These are phyloP conservation scores for Cubamyces sp. DNA, from an alignment of 768 basidiomycete species.

Conservation along the genomic window DNA sequence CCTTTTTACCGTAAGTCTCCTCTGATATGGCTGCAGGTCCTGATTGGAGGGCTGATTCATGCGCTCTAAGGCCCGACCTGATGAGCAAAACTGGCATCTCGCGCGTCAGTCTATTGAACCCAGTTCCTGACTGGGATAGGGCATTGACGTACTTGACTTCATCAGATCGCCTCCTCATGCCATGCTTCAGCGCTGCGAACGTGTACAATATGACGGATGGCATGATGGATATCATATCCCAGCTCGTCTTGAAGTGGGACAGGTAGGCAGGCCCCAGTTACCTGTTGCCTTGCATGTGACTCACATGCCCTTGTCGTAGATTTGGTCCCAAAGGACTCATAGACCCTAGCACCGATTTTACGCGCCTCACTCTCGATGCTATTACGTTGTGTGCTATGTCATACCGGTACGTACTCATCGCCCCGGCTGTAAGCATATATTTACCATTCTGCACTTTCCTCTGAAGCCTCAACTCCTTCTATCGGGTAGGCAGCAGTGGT, in stretches of 20 bases:
- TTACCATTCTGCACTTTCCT: not conserved
- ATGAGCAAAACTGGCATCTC: conserved; percentile 51
- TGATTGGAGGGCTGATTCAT: conserved; percentile 28
- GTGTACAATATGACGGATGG: conserved; percentile 50
- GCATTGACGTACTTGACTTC: not conserved
- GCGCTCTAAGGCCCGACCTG: conserved; percentile 33
- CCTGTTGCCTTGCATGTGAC: not conserved
- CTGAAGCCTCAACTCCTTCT: conserved; percentile 50
- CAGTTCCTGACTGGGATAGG: too few species aligned
- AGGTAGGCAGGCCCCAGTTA: conserved; percentile 37
- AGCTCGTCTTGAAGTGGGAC: conserved; percentile 50
- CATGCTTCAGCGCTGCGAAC: conserved; percentile 44
- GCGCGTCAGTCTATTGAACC: conserved; percentile 39
- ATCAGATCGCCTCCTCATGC: conserved; percentile 44
- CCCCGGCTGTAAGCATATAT: too few species aligned
- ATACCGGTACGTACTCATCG: conserved; percentile 35
- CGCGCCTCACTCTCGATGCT: conserved; percentile 51
- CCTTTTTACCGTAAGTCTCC: conserved; percentile 41
- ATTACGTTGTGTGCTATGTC: conserved; percentile 51
- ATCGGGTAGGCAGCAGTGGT: conserved; percentile 33
- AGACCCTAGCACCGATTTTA: conserved; percentile 50
- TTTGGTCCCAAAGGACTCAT: conserved; percentile 47
- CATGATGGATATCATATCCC: conserved; percentile 49
- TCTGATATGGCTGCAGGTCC: conserved; percentile 28
- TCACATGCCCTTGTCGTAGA: conserved; percentile 26